Base-by-base conservation (phyloP, 2,329 filamentous ascomycete species). In the Xylaria sp. region DNA sequence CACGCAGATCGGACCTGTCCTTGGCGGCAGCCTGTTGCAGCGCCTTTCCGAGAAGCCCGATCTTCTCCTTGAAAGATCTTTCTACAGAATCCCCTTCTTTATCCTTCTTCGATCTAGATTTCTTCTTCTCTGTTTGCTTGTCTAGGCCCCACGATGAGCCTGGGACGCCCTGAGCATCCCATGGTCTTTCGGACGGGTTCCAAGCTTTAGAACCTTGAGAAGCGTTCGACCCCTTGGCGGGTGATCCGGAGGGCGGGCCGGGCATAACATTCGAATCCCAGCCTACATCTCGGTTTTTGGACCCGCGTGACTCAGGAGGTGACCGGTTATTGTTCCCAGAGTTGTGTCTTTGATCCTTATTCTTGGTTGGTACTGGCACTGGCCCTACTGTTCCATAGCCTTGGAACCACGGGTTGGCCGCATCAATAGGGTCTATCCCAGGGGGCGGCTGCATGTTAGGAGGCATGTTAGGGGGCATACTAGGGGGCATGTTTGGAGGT, bases 251-350 rank as follows among this genome's bases (percentile, higher is more conserved):
- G 14, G 60, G 52, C 19, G 57, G 54, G 33, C 55, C 46, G 11
- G 71, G 70, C 15, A 66, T 53, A 17, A 72, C 64, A 25, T 73
- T 73, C 11, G 71, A 71, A 51, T 66, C 47, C 57, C 67, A 66
- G 15, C 56, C 63, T 19, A 54, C 67, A 11, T 60, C 69, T 17
- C 45, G 61, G 54, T 70, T 67, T 40, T 52, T 70, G 12, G 55
- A 46, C 9, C 17, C 37, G 25, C 23, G 40, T 2, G 46, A 54
- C 43, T 8, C 33, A 2, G 58, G 38, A 9, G 62, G 40, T 11
- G 67, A 63, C 25, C 56, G 40, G 15, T 31, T 52, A 11, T 63
- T 31, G 31, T 46, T 54, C 19, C 58, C 46, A 12, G 43, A 15
- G 23, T 55, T 38, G 14, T 60, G 35, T 28, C 60, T 57, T 42